Conservation (phyloP, 1,139 yeast genomes). For the Candida sp. region DNA sequence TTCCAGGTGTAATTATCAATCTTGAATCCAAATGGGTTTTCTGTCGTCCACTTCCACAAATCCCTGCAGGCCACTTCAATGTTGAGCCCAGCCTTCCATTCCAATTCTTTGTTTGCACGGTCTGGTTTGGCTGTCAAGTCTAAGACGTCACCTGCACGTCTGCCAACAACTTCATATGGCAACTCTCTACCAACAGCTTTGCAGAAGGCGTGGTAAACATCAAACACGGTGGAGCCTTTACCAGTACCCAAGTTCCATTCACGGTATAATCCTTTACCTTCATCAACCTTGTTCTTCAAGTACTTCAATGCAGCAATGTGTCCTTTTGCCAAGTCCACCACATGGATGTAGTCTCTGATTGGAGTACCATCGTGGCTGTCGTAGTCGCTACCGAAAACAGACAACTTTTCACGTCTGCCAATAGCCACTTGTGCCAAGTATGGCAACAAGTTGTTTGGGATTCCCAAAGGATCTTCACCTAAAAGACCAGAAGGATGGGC, state of each 20-base stretch:
- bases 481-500: constrained; percentile 83
- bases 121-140: constrained; percentile 74
- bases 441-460: constrained; percentile 79
- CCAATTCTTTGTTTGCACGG: constrained; percentile 67
- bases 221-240: constrained; percentile 76
- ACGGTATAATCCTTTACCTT: constrained; percentile 55
- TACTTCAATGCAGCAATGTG: constrained; percentile 74
- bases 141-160: constrained; percentile 83
- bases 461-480: constrained; percentile 83
- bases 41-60: constrained; percentile 79
- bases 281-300: constrained; percentile 38
- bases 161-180: constrained; percentile 66
- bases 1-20: constrained; percentile 41
- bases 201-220: constrained; percentile 69
- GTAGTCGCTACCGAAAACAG: constrained; percentile 72
- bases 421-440: constrained; percentile 80
- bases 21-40: constrained; percentile 69
- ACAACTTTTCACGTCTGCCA: constrained; percentile 69
- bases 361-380: constrained; percentile 81
- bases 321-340: constrained; percentile 82
- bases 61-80: constrained; percentile 73
- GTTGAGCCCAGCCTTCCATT: constrained; percentile 63
- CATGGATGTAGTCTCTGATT: constrained; percentile 83
- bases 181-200: constrained; percentile 70
- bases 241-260: constrained; percentile 92